Conservation (phyloP, 345 rosid species). For the Eucalyptus rudis region DNA sequence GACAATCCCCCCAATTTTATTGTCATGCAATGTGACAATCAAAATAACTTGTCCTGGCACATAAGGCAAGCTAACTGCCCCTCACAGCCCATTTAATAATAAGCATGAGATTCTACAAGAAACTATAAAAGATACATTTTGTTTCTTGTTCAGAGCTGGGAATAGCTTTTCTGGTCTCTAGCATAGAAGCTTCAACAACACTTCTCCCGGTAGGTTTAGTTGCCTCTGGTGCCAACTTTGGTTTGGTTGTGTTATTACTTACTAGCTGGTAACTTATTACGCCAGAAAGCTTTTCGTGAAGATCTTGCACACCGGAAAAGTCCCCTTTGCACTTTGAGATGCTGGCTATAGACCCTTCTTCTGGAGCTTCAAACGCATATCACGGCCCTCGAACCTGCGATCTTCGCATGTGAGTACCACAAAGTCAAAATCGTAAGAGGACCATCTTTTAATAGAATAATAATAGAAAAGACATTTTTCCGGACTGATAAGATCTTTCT, state of each 20-base stretch:
- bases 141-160: no score
- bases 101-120: no score
- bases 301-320: slow-evolving; percentile 49
- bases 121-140: no score
- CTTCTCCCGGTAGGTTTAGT: no score
- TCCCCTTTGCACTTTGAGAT: slow-evolving; percentile 37
- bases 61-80: no score
- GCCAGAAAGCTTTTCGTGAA: slow-evolving; percentile 87
- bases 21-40: no score
- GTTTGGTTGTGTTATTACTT: not conserved
- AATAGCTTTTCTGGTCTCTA: no score
- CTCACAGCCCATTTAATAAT: no score
- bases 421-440: slow-evolving; percentile 15
- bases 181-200: no score
- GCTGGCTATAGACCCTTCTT: slow-evolving; percentile 33
- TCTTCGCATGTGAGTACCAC: slow-evolving; percentile 45
- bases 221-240: no score
- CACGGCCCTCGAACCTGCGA: slow-evolving; percentile 52
- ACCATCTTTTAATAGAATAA: not conserved
- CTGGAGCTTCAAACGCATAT: slow-evolving; percentile 91
- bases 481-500: not conserved
- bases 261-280: slow-evolving; percentile 41
- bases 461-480: not conserved
- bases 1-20: no score
- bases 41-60: no score